phyloP scores from a whole-genome alignment of 139 green algal species.

The Tetradesmus obliquus region DNA sequence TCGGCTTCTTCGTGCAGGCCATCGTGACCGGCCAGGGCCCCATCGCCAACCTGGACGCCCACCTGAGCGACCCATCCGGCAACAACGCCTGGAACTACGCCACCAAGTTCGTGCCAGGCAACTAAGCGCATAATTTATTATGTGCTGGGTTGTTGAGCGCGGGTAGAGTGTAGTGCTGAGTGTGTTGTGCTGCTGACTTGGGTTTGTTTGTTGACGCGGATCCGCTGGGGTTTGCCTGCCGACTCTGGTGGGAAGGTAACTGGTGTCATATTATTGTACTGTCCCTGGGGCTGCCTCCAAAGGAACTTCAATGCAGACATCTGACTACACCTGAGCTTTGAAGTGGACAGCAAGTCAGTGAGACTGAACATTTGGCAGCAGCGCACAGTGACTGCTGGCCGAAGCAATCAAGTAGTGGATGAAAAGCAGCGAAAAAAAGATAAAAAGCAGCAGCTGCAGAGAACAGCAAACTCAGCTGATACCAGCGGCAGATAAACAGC shows the following conservation, averaged over 20 bases:
- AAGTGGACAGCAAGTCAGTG: too few relatives aligned
- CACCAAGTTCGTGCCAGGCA: slow-evolving; percentile 48
- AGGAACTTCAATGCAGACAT: too few relatives aligned
- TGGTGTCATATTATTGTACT: not conserved
- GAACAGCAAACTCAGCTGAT: too few relatives aligned
- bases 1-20: slow-evolving; percentile 82
- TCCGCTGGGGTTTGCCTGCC: not conserved
- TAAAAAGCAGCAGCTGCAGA: too few relatives aligned
- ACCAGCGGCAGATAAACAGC: too few relatives aligned
- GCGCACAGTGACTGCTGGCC: too few relatives aligned
- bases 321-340: too few relatives aligned
- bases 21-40: slow-evolving; percentile 61
- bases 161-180: not conserved
- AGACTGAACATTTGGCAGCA: not conserved
- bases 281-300: too few relatives aligned
- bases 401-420: too few relatives aligned
- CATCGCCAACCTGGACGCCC: slow-evolving; percentile 77
- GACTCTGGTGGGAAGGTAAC: not conserved
- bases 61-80: slow-evolving; percentile 79
- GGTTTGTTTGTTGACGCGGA: not conserved
- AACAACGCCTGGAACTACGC: slow-evolving; percentile 76
- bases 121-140: slow-evolving; percentile 19
- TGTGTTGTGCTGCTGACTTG: not conserved
- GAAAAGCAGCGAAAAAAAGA: too few relatives aligned
- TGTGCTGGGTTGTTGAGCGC: not conserved